Conservation (phyloP, 2,329 filamentous ascomycete species). For the Plenodomus lindquistii region DNA sequence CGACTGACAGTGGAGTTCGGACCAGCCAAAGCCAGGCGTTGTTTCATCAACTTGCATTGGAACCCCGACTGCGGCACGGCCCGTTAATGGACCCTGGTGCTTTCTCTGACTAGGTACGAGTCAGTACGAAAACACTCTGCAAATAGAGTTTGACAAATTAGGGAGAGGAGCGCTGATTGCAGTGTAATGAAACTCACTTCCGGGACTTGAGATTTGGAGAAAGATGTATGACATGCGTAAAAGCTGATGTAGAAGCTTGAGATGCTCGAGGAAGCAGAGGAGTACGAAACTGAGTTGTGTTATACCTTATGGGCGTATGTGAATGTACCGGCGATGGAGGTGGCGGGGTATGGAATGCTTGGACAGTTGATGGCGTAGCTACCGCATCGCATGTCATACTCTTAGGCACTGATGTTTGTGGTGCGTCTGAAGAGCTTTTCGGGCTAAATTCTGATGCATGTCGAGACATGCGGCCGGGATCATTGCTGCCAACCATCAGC, state of each 20-base stretch:
- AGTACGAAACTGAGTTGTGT: constrained; percentile 42
- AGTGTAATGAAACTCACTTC: constrained; percentile 44
- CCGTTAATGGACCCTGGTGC: constrained; percentile 11
- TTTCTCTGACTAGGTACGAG: constrained; percentile 21
- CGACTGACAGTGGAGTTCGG: constrained; percentile 34
- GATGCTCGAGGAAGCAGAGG: constrained; percentile 42
- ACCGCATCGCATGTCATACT: not conserved
- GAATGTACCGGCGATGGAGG: constrained; percentile 28
- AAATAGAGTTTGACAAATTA: too few relatives aligned
- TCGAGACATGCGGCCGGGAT: constrained; percentile 28
- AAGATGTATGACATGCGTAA: constrained; percentile 36
- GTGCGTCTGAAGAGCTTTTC: constrained; percentile 25
- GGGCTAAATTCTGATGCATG: constrained; percentile 29
- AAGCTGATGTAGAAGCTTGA: constrained; percentile 31
- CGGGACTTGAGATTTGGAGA: constrained; percentile 30
- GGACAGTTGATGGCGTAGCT: not conserved
- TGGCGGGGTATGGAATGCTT: constrained; percentile 8
- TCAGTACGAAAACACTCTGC: too few relatives aligned
- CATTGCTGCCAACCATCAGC: constrained; percentile 32
- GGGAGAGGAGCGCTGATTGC: constrained; percentile 12
- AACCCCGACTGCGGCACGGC: constrained; percentile 17
- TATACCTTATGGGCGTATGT: constrained; percentile 42
- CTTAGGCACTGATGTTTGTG: constrained; percentile 15
- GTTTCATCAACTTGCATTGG: constrained; percentile 24
- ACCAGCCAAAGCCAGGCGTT: constrained; percentile 24